Conservation (phyloP, 2,329 filamentous ascomycete species). For the Ambrosiella xylebori region DNA sequence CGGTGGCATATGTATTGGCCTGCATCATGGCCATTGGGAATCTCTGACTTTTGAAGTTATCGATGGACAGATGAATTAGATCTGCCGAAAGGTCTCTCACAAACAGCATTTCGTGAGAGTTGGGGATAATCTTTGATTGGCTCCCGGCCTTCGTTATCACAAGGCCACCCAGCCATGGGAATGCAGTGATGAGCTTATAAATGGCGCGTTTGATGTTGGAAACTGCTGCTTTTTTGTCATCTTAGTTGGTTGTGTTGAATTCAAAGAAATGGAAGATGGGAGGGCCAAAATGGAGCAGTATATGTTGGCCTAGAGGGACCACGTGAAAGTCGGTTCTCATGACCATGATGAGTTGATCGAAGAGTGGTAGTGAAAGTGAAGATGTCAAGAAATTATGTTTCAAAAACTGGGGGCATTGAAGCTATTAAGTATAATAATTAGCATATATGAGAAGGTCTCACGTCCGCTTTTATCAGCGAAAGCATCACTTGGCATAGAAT, state of each 20-base stretch:
- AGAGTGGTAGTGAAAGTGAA: background rate
- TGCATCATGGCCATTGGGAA: conserved; percentile 1
- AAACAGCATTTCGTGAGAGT: background rate
- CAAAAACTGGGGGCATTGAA: no score
- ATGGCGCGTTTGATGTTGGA: background rate
- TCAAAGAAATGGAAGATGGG: background rate
- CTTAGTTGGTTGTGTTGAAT: background rate
- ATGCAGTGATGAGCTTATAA: background rate
- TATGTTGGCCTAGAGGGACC: conserved; percentile 1
- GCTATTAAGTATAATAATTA: no score
- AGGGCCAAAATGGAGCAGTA: background rate
- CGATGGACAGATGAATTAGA: background rate
- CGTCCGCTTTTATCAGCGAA: no score
- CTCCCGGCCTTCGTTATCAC: background rate
- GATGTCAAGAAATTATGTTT: background rate
- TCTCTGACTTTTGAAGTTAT: background rate
- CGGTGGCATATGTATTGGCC: background rate
- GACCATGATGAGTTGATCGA: background rate
- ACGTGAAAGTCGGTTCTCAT: background rate
- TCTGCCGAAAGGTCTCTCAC: background rate
- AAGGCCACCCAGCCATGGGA: conserved; percentile 1
- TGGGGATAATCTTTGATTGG: background rate
- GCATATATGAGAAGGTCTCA: no score
- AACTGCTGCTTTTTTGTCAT: background rate
- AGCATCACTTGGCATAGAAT: no score